These are phyloP conservation scores for Venturia effusa DNA, from an alignment of 2,329 filamentous ascomycete species.

Conservation along the genomic window DNA sequence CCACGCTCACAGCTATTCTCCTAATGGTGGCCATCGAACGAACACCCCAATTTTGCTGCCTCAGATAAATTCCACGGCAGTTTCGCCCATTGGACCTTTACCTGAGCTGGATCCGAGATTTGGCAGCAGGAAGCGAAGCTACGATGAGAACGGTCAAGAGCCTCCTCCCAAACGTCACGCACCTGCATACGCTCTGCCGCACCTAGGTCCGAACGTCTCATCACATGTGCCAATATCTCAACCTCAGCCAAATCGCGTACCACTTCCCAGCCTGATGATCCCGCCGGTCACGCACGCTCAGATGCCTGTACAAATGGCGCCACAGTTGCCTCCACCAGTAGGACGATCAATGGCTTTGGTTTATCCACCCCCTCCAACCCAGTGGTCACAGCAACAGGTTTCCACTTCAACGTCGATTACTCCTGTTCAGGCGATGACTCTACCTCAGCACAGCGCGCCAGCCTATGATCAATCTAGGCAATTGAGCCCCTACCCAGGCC, in stretches of 20 bases:
- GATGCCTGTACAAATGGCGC: conserved; percentile 13
- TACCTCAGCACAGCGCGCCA: conserved; percentile 19
- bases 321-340: conserved; percentile 30
- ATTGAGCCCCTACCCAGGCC: conserved; percentile 38
- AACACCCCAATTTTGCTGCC: conserved; percentile 29
- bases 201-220: conserved; percentile 21
- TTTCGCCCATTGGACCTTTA: conserved; percentile 33
- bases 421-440: conserved; percentile 9
- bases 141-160: conserved; percentile 43
- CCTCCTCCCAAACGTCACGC: conserved; percentile 43
- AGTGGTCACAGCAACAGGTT: conserved; percentile 36
- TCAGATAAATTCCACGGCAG: conserved; percentile 30
- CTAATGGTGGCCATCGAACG: conserved; percentile 23
- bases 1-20: conserved; percentile 25
- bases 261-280: conserved; percentile 61
- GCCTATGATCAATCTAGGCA: conserved; percentile 34
- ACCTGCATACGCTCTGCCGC: conserved; percentile 13
- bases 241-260: conserved; percentile 41
- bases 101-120: conserved; percentile 29
- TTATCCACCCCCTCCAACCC: conserved; percentile 49
- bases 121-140: conserved; percentile 44
- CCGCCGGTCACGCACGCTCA: conserved; percentile 23
- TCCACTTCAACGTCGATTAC: conserved; percentile 22
- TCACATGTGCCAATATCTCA: conserved; percentile 15
- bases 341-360: conserved; percentile 66